phyloP scores from a whole-genome alignment of 2,329 filamentous ascomycete genomes.

The Fusarium longipes region DNA sequence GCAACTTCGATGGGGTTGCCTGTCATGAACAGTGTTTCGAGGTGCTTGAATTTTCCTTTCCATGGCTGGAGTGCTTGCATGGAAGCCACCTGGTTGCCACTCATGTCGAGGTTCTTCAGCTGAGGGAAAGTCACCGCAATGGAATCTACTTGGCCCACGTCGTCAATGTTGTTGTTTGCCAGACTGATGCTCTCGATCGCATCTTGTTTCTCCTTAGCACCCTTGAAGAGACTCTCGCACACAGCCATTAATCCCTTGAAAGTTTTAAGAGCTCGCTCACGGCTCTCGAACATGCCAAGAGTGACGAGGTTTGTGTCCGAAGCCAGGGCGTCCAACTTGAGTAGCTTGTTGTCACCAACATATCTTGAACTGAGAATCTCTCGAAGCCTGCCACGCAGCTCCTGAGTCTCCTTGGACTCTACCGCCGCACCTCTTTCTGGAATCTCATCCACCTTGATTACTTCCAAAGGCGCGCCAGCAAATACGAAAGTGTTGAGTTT shows the following conservation, averaged over 20 bases:
- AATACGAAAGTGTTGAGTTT: conserved; percentile 77
- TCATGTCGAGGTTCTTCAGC: conserved; percentile 88
- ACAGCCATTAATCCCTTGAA: conserved; percentile 93
- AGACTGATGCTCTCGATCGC: conserved; percentile 86
- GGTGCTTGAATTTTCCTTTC: conserved; percentile 80
- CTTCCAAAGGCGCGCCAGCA: conserved; percentile 71
- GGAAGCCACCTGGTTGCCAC: conserved; percentile 80
- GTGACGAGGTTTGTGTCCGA: conserved; percentile 76
- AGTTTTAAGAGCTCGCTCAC: conserved; percentile 81
- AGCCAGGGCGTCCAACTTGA: conserved; percentile 83
- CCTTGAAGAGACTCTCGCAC: conserved; percentile 81
- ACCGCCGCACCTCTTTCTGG: conserved; percentile 53
- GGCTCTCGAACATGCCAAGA: conserved; percentile 80
- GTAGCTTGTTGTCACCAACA: conserved; percentile 74
- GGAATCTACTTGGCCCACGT: conserved; percentile 77
- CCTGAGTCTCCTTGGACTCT: conserved; percentile 64
- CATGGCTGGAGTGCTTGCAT: conserved; percentile 77
- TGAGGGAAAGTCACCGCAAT: conserved; percentile 85
- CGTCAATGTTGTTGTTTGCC: conserved; percentile 80
- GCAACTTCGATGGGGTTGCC: conserved; percentile 78
- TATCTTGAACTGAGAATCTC: conserved; percentile 81
- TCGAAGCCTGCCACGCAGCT: conserved; percentile 76
- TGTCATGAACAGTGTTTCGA: conserved; percentile 83
- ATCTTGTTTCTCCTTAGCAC: conserved; percentile 75
- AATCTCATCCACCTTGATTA: conserved; percentile 61